phyloP scores from a whole-genome alignment of 768 basidiomycete species.

The Lactifluus hygrophoroides region DNA sequence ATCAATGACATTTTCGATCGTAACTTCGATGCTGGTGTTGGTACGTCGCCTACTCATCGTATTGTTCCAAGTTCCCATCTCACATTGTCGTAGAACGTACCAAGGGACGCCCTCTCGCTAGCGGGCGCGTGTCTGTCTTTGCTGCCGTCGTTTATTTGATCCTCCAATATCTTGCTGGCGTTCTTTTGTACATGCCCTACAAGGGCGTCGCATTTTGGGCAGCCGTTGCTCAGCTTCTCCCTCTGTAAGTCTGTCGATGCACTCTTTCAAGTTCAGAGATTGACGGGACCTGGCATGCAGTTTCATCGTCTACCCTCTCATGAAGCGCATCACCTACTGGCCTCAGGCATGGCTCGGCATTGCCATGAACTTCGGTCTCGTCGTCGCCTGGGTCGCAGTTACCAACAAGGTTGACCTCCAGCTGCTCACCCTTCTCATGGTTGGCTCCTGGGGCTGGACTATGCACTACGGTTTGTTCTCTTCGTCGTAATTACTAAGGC shows the following conservation, averaged over 20 bases:
- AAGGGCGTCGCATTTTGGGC: constrained; percentile 16
- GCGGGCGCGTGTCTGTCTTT: constrained; percentile 20
- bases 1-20: constrained; percentile 25
- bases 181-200: constrained; percentile 17
- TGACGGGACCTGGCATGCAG: constrained; percentile 18
- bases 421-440: constrained; percentile 16
- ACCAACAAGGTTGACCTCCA: constrained; percentile 27
- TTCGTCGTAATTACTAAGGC: background rate
- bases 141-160: constrained; percentile 19
- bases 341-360: constrained; percentile 53
- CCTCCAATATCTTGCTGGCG: constrained; percentile 16
- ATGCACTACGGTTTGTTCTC: constrained; percentile 33
- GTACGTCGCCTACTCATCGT: constrained; percentile 19
- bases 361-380: constrained; percentile 42
- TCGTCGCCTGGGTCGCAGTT: constrained; percentile 42
- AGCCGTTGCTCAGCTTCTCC: constrained; percentile 18
- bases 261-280: background rate
- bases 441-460: constrained; percentile 29
- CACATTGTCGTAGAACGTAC: constrained; percentile 1
- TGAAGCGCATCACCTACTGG: constrained; percentile 52
- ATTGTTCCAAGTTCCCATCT: background rate
- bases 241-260: constrained; percentile 10
- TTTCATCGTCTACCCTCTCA: constrained; percentile 38
- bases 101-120: constrained; percentile 18
- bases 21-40: constrained; percentile 30